Evolutionary conservation across 148 eudicot species (phyloP).

Genomic region (Rhododendron simsii): DNA sequence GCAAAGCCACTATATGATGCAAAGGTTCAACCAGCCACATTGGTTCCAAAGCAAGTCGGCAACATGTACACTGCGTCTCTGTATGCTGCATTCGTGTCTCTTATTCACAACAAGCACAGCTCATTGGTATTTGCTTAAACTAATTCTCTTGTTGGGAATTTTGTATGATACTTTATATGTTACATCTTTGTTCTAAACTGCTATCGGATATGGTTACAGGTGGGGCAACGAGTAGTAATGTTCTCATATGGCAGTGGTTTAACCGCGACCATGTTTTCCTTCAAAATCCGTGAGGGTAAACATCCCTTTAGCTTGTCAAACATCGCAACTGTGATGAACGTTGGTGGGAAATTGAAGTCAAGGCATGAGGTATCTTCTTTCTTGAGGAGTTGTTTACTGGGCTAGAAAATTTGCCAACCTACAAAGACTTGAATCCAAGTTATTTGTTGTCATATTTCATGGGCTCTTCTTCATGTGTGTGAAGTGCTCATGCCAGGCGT

Average conservation of each 20-base stretch:
- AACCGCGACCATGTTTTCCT: conserved; percentile 88
- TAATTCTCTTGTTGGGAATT: background rate
- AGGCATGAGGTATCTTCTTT: conserved; percentile 73
- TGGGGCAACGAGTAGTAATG: conserved; percentile 72
- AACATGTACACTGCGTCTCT: conserved; percentile 98
- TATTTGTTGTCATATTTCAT: background rate
- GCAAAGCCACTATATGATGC: conserved; percentile 75
- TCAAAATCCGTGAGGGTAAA: conserved; percentile 54
- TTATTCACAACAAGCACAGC: conserved; percentile 69
- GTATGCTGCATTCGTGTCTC: conserved; percentile 89
- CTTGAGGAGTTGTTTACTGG: background rate
- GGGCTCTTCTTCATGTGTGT: background rate
- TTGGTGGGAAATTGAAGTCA: conserved; percentile 71
- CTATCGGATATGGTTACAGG: conserved; percentile 25
- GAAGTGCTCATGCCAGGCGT: background rate
- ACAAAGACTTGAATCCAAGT: background rate
- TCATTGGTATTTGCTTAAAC: conserved; percentile 52
- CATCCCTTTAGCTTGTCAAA: conserved; percentile 84
- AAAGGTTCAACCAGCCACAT: conserved; percentile 80
- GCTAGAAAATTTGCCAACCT: background rate
- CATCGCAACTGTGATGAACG: conserved; percentile 66
- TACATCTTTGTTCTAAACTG: background rate
- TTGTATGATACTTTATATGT: background rate
- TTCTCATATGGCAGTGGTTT: conserved; percentile 96
- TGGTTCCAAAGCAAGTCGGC: conserved; percentile 93